A percentile compares a stretch with the other conserved stretches of the same genome.
Evolutionary conservation across 257 asterid species (phyloP).

Genomic region (Lycium ferocissimum): DNA sequence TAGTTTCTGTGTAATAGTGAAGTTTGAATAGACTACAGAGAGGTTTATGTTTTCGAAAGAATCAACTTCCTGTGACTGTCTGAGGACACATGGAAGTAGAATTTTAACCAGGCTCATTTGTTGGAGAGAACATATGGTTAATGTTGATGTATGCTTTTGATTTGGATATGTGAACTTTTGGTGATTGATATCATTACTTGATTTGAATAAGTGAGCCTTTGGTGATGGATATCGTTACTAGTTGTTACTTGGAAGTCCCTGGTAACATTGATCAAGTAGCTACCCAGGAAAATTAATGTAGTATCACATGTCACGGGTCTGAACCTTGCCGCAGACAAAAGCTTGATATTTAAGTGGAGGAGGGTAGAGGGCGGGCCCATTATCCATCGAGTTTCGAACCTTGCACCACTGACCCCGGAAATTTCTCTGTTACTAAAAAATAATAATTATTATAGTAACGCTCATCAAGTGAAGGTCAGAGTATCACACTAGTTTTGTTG

Average conservation of each 20-base stretch:
- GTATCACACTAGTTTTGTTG: not conserved
- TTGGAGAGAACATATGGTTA: conserved; percentile 17
- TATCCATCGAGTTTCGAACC: not conserved
- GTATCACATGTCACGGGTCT: not conserved
- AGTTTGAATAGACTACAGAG: not conserved
- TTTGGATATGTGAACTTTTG: conserved; percentile 3
- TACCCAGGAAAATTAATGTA: not conserved
- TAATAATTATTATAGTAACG: not conserved
- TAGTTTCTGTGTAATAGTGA: not conserved
- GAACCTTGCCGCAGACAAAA: not conserved
- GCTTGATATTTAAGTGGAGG: conserved; percentile 5
- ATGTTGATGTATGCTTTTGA: not conserved
- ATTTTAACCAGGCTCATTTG: not conserved
- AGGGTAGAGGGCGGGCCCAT: not conserved
- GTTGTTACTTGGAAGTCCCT: conserved; percentile 16
- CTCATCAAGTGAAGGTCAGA: not conserved
- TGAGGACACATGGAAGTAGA: conserved; percentile 1
- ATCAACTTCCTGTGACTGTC: not conserved
- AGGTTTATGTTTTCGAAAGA: not conserved
- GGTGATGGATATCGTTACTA: conserved; percentile 1
- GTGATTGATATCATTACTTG: conserved; percentile 9
- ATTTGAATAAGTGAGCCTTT: conserved; percentile 15
- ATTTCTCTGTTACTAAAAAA: not conserved
- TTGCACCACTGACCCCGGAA: not conserved
- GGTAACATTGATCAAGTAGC: not conserved